A percentile compares a stretch with the other conserved stretches of the same genome.
phyloP scores from a whole-genome alignment of 163 green algal genomes.

The Picocystis sp. region DNA sequence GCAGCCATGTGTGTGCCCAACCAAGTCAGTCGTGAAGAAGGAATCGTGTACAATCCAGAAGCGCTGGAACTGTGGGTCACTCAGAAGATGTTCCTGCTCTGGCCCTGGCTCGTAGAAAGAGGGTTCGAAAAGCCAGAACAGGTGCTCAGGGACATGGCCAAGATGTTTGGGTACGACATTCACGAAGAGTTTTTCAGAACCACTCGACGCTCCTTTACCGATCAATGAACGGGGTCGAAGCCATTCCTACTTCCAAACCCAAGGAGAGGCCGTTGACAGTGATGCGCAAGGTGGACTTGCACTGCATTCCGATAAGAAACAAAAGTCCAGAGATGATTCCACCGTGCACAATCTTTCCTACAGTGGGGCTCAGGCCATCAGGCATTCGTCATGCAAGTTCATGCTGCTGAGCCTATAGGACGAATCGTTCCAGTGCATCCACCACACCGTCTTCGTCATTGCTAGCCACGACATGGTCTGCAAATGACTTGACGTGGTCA shows the following conservation, averaged over 20 bases:
- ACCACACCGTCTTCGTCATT: slow-evolving; percentile 51
- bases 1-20: slow-evolving; percentile 20
- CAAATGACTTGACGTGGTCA: slow-evolving; percentile 23
- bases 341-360: too few species aligned
- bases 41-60: slow-evolving; percentile 24
- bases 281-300: too few species aligned
- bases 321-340: too few species aligned
- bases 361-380: too few species aligned
- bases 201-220: too few species aligned
- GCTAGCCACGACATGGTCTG: slow-evolving; percentile 26
- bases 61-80: slow-evolving; percentile 19
- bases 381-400: too few species aligned
- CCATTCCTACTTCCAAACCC: too few species aligned
- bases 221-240: too few species aligned
- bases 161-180: background rate
- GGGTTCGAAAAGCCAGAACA: slow-evolving; percentile 9
- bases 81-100: slow-evolving; percentile 20
- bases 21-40: slow-evolving; percentile 15
- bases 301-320: too few species aligned
- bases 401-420: slow-evolving; percentile 25
- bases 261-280: too few species aligned
- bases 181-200: too few species aligned
- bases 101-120: slow-evolving; percentile 14
- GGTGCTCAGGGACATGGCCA: slow-evolving; percentile 17
- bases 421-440: slow-evolving; percentile 44